Conservation (phyloP, 805 yeast species). For the Debaryomyces castellii region DNA sequence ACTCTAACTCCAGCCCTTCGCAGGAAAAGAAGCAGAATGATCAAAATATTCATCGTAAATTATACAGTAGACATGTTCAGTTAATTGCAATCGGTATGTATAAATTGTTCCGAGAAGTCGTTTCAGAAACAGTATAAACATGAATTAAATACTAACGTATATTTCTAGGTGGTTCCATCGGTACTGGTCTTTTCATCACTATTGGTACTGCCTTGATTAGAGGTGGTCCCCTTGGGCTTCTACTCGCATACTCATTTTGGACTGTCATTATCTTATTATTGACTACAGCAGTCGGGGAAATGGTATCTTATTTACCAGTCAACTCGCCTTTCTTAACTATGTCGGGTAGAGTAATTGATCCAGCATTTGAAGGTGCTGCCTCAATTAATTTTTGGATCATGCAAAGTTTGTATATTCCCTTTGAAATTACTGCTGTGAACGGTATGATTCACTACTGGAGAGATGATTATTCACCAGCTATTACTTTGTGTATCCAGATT, state of each 20-base stretch:
- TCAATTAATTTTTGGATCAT: constrained; percentile 39
- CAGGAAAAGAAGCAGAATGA: background rate
- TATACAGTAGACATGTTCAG: constrained; percentile 11
- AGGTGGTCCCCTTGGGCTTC: constrained; percentile 37
- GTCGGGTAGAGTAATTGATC: constrained; percentile 40
- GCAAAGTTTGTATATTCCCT: constrained; percentile 47
- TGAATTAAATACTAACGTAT: background rate
- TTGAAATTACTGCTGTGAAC: constrained; percentile 49
- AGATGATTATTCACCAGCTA: constrained; percentile 48
- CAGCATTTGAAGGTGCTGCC: constrained; percentile 33
- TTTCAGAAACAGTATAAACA: background rate
- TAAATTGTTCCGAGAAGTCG: background rate
- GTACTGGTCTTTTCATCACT: constrained; percentile 34
- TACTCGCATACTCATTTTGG: constrained; percentile 33
- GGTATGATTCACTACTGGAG: constrained; percentile 56
- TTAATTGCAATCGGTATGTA: constrained; percentile 10
- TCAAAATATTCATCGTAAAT: constrained; percentile 6
- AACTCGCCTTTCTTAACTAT: constrained; percentile 36
- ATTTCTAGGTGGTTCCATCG: constrained; percentile 9
- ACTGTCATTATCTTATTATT: constrained; percentile 29
- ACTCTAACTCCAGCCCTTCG: background rate
- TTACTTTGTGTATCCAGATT: constrained; percentile 43
- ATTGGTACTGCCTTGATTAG: constrained; percentile 30
- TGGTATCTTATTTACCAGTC: constrained; percentile 37
- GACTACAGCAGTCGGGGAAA: constrained; percentile 37